Conservation (phyloP, 2,329 filamentous ascomycete genomes). For the Leptographium flavum region DNA sequence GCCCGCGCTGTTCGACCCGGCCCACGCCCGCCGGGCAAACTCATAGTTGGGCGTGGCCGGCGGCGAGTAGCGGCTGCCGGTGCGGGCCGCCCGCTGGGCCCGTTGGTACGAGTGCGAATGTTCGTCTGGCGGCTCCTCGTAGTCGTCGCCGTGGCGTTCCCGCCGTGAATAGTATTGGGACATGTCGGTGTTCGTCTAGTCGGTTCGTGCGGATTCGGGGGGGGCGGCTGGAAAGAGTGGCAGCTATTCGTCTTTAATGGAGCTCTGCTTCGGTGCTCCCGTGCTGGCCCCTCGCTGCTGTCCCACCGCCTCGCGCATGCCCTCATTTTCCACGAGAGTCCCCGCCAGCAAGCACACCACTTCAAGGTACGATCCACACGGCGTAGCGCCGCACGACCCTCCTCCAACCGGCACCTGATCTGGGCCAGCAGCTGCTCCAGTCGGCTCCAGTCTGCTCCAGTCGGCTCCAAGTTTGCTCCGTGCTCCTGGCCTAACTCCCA, state of each 20-base stretch:
- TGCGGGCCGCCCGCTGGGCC: constrained; percentile 4
- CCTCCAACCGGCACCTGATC: not conserved
- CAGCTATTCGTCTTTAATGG: not conserved
- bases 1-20: not conserved
- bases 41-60: constrained; percentile 7
- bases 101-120: constrained; percentile 7
- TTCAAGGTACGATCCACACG: not conserved
- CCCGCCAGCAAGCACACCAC: not conserved
- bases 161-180: not conserved
- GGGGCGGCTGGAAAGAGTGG: not conserved
- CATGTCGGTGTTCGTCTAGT: not conserved
- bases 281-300: not conserved
- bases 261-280: not conserved
- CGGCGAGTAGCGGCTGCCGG: constrained; percentile 6
- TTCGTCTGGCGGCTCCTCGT: not conserved
- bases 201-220: not conserved
- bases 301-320: not conserved
- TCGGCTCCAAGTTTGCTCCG: not conserved
- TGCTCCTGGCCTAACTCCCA: too few relatives aligned
- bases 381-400: not conserved
- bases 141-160: not conserved
- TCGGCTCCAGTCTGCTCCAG: not conserved
- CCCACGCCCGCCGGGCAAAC: constrained; percentile 6
- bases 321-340: not conserved
- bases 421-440: not conserved